phyloP scores from a whole-genome alignment of 2,329 filamentous ascomycete species.

The Rhexocercosporidium sp. region DNA sequence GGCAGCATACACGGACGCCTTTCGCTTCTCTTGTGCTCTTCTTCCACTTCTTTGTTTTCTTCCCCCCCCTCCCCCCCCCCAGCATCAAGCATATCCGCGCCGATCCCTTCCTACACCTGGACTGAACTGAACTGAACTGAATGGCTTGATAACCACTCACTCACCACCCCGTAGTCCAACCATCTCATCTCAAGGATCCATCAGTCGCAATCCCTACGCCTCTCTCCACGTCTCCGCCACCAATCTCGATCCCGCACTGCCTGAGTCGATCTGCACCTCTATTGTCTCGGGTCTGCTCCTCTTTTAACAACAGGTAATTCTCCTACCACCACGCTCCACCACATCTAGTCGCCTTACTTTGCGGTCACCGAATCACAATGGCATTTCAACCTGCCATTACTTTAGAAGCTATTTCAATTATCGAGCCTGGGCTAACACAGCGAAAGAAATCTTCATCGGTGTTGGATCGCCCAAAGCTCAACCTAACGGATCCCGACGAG shows the following conservation, averaged over 20 bases:
- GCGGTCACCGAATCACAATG: conserved; percentile 8
- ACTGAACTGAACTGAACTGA: not conserved
- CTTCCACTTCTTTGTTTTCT: conserved; percentile 16
- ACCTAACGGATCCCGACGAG: not conserved
- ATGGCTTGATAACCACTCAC: not conserved
- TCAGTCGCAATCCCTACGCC: conserved; percentile 4
- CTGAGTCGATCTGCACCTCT: conserved; percentile 14
- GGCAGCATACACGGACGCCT: conserved; percentile 36
- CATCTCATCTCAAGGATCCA: conserved; percentile 8
- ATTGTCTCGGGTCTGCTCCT: conserved; percentile 3
- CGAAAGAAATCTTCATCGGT: not conserved
- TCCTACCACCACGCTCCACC: conserved; percentile 15
- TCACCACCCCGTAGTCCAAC: not conserved
- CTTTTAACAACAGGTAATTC: conserved; percentile 16
- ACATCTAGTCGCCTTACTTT: not conserved
- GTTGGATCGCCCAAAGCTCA: not conserved
- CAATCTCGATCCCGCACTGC: conserved; percentile 18
- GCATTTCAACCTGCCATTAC: conserved; percentile 5
- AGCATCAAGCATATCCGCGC: not conserved
- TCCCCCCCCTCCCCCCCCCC: not conserved
- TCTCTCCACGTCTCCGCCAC: conserved; percentile 8
- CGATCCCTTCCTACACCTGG: not conserved
- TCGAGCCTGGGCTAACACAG: conserved; percentile 6
- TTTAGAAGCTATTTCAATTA: not conserved
- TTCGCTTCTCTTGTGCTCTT: conserved; percentile 21